Evolutionary conservation across 2,329 filamentous ascomycete species (phyloP).

Genomic region (Venturia asperata): DNA sequence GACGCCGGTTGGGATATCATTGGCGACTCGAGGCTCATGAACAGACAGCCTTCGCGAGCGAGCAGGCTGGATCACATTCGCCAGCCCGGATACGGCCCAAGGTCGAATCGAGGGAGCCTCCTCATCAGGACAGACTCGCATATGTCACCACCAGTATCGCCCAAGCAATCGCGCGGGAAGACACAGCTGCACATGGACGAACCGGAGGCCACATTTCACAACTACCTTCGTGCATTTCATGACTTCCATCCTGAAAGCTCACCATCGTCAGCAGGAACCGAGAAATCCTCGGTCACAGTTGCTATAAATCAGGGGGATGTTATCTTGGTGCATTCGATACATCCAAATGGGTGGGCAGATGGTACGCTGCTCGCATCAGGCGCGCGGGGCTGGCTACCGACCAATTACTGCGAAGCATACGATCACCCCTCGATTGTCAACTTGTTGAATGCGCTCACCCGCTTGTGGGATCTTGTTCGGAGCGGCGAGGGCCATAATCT

Average conservation of each 20-base stretch:
- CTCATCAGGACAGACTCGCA: constrained; percentile 34
- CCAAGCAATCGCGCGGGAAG: constrained; percentile 56
- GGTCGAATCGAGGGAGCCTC: neutral
- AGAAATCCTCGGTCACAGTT: constrained; percentile 59
- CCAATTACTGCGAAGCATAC: constrained; percentile 96
- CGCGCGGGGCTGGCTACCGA: constrained; percentile 88
- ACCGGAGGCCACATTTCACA: constrained; percentile 68
- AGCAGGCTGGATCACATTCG: neutral
- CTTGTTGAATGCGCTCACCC: constrained; percentile 75
- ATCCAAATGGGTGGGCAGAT: constrained; percentile 98
- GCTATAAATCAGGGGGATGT: constrained; percentile 86
- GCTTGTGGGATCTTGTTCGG: constrained; percentile 86
- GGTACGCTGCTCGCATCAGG: constrained; percentile 82
- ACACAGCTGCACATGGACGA: constrained; percentile 33
- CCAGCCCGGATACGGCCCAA: neutral
- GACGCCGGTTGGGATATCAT: neutral
- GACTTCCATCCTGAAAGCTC: constrained; percentile 73
- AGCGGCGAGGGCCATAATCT: constrained; percentile 69
- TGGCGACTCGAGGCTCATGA: neutral
- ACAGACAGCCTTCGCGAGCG: constrained; percentile 2
- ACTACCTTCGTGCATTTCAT: constrained; percentile 90
- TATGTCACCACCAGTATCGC: constrained; percentile 72
- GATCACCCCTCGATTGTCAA: constrained; percentile 81
- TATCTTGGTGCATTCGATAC: constrained; percentile 89
- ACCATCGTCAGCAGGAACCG: constrained; percentile 71